phyloP scores from a whole-genome alignment of 1,139 yeast species.

The Candida freyschussii region DNA sequence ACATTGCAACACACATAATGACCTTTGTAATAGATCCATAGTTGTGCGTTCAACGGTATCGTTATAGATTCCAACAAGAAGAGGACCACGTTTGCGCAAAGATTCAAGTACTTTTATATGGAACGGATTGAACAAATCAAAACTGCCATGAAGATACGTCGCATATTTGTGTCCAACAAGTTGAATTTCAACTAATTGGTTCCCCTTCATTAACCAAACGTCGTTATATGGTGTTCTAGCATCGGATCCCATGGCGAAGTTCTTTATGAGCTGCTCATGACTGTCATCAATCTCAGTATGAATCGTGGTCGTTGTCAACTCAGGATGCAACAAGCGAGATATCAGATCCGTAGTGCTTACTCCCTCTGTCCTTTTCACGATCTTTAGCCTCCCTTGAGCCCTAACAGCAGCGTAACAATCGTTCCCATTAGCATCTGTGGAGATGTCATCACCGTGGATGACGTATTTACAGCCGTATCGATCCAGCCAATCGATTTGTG shows the following conservation, averaged over 20 bases:
- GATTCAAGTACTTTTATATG: conserved; percentile 56
- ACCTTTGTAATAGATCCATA: conserved; percentile 83
- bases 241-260: conserved; percentile 63
- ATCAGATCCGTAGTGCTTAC: conserved; percentile 94
- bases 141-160: conserved; percentile 76
- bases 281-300: conserved; percentile 42
- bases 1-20: conserved; percentile 85
- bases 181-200: conserved; percentile 19
- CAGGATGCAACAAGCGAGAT: conserved; percentile 62
- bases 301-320: too few relatives aligned
- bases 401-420: conserved; percentile 87
- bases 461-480: conserved; percentile 73
- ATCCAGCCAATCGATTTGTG: conserved; percentile 79
- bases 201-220: conserved; percentile 38
- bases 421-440: conserved; percentile 91
- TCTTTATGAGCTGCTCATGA: conserved; percentile 37
- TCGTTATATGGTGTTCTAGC: conserved; percentile 60
- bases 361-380: conserved; percentile 89
- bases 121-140: conserved; percentile 91
- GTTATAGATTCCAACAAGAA: conserved; percentile 68
- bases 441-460: conserved; percentile 96
- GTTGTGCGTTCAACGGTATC: conserved; percentile 66
- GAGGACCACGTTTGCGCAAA: conserved; percentile 34
- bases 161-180: conserved; percentile 21
- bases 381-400: conserved; percentile 78